Base-by-base conservation (phyloP, 192 early-diverging fungal species). In the Coemansia furcata region DNA sequence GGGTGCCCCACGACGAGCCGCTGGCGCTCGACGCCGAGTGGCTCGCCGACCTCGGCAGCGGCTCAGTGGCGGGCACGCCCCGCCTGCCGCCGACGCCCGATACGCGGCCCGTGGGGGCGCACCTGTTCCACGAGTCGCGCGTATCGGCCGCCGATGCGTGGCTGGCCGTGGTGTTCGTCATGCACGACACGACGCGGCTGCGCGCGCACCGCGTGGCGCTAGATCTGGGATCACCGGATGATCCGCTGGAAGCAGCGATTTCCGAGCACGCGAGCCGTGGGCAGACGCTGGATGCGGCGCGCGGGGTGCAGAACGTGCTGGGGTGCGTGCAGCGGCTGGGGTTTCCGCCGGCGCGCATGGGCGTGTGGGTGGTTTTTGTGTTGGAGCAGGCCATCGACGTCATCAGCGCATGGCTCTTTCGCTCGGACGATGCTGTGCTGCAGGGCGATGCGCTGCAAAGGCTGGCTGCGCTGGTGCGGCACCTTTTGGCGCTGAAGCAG, bases 271-370 rank as follows among this genome's bases (percentile, higher is more conserved):
- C 64, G 38, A 39, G 67, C 54, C 66, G 65, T 12, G 68, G 23
- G 7, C 73, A 69, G 63, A 66, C 73, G 29, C 61, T 80, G 23
- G 78, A 75, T 2, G 55, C 73, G 0, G 73, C 73, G 6, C 62
- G 52, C 33, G 40, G 26, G 4, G 49, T 80, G 52, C 65, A 80
- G 60, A 36, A 23, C 3, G 29, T 74, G 11, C 32, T 72, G 1
- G 59, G 43, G 9, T 26, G 33, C 4, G 57, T 32, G 23, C 63
- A 60, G n/a, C 35, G 38, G 1, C n/a, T 68, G 12, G 47, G 61
- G 6, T 35, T 60, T 4, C 61, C 71, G 33, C 37, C 69, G 14
- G 21, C n/a, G 12, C 49, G 39, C 9, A 40, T 75, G 58, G 78
- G 78, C 55, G 61, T 71, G 11, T 72, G 73, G 69, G 64, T 60